A percentile compares a stretch with the other conserved stretches of the same genome.
Evolutionary conservation across 352 stramenopile genomes (phyloP).

Genomic region (Peronospora belbahrii): DNA sequence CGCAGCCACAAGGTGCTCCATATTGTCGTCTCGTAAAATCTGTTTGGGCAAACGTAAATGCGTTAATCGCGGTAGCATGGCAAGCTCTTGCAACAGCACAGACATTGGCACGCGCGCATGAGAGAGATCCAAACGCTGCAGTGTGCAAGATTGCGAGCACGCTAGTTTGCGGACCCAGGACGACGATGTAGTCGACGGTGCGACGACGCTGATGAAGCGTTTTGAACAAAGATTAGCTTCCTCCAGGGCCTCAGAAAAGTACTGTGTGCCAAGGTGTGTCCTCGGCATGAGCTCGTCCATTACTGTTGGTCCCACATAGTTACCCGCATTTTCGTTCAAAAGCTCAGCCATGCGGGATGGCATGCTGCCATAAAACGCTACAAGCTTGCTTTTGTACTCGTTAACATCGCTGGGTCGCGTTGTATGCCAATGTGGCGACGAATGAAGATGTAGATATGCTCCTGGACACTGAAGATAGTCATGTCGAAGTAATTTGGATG

Average conservation of each 20-base stretch:
- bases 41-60: constrained; percentile 54
- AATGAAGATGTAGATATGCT: constrained; percentile 4
- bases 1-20: constrained; percentile 67
- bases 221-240: constrained; percentile 39
- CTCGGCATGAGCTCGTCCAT: constrained; percentile 31
- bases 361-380: constrained; percentile 31
- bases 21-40: constrained; percentile 60
- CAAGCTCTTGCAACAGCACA: constrained; percentile 53
- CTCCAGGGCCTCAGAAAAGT: constrained; percentile 40
- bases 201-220: constrained; percentile 60
- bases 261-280: constrained; percentile 36
- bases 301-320: constrained; percentile 6
- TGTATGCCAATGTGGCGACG: constrained; percentile 7
- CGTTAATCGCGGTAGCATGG: constrained; percentile 41
- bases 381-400: constrained; percentile 34
- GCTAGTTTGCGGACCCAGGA: constrained; percentile 59
- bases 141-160: constrained; percentile 38
- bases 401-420: constrained; percentile 23
- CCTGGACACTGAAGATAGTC: constrained; percentile 32
- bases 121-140: constrained; percentile 64
- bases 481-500: constrained; percentile 43
- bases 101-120: constrained; percentile 43
- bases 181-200: constrained; percentile 37
- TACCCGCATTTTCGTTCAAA: constrained; percentile 6
- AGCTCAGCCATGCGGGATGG: constrained; percentile 13